These are phyloP conservation scores for Parasarocladium wereldwijsianum DNA, from an alignment of 2,329 filamentous ascomycete genomes.

Conservation along the genomic window DNA sequence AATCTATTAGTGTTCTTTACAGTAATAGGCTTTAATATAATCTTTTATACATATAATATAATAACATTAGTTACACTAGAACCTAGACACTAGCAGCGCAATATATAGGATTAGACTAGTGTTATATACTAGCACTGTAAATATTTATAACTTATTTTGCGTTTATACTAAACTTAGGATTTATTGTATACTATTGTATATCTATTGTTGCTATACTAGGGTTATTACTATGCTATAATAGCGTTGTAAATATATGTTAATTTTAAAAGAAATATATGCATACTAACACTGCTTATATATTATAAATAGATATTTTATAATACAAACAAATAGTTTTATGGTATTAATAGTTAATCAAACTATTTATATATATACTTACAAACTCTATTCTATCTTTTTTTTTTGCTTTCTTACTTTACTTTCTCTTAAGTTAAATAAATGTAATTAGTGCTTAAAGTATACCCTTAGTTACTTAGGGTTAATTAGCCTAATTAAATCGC, in stretches of 20 bases:
- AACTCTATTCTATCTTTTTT: not conserved
- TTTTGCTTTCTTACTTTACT: not conserved
- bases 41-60: not conserved
- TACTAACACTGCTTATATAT: not conserved
- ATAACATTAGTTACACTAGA: not conserved
- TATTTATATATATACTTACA: not conserved
- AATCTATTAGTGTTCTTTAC: not conserved
- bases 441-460: not conserved
- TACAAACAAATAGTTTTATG: not conserved
- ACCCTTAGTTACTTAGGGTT: too few relatives aligned
- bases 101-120: not conserved
- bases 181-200: not conserved
- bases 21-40: not conserved
- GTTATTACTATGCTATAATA: not conserved
- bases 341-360: not conserved
- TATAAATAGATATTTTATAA: not conserved
- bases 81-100: not conserved
- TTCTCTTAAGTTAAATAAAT: not conserved
- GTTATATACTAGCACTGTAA: not conserved
- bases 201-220: not conserved
- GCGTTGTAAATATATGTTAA: not conserved
- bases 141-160: not conserved
- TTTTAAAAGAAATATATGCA: not conserved
- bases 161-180: not conserved
- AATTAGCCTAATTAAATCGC: not conserved